Percentiles rank a stretch among this genome's conserved stretches.
Evolutionary conservation across 2,329 filamentous ascomycete species (phyloP).

Genomic region (Cladosporium phlei): DNA sequence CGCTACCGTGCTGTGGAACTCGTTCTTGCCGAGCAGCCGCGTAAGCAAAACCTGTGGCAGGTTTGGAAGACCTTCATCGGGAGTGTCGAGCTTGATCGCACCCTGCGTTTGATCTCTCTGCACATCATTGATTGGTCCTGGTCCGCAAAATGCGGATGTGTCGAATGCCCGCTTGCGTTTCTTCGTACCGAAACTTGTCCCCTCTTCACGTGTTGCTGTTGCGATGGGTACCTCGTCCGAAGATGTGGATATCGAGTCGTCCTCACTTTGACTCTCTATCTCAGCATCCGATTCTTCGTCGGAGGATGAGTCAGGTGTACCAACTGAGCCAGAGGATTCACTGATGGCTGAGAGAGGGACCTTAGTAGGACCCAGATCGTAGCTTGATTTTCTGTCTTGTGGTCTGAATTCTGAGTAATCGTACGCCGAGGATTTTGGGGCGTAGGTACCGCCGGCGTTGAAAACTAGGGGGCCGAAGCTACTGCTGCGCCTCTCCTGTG

Average conservation of each 20-base stretch:
- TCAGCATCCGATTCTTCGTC: background rate
- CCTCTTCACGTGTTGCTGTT: constrained; percentile 15
- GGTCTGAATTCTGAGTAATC: constrained; percentile 34
- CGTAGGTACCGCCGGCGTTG: constrained; percentile 2
- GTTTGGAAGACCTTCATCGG: no score
- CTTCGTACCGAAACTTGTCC: constrained; percentile 23
- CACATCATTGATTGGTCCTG: constrained; percentile 5
- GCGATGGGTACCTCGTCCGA: no score
- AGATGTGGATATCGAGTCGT: background rate
- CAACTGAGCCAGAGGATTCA: constrained; percentile 19
- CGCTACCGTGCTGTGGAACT: no score
- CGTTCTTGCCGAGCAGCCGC: no score
- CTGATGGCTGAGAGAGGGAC: constrained; percentile 30
- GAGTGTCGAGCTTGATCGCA: no score
- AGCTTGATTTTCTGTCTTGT: constrained; percentile 38
- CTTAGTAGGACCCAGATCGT: constrained; percentile 44
- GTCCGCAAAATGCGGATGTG: constrained; percentile 3
- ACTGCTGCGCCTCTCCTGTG: constrained; percentile 32
- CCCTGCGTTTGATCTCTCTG: background rate
- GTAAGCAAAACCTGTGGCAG: no score
- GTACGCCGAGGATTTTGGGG: background rate
- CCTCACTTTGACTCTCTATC: constrained; percentile 15
- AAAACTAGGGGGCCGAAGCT: constrained; percentile 52
- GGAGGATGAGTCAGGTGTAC: background rate
- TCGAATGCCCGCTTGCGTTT: constrained; percentile 24